Percentiles rank a stretch among this genome's conserved stretches.
Conservation (phyloP, 208 protist species). For the Novymonas esmeraldas region DNA sequence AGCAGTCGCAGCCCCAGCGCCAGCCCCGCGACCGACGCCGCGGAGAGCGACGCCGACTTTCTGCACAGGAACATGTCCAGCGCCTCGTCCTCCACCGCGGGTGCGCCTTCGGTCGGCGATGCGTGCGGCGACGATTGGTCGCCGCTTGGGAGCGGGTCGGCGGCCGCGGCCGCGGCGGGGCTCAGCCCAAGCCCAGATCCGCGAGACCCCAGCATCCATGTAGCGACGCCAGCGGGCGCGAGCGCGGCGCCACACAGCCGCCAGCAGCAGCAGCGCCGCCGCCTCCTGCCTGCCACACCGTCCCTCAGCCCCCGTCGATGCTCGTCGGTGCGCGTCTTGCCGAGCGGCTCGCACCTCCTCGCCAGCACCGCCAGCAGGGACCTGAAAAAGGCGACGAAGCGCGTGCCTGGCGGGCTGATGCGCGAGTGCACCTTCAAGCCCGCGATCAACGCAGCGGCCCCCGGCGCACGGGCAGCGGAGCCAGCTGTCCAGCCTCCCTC, state of each 20-base stretch:
- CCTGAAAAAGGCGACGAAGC: slow-evolving; percentile 31
- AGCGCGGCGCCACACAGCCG: slow-evolving; percentile 6
- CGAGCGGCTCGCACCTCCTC: slow-evolving; percentile 33
- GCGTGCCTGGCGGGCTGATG: slow-evolving; percentile 43
- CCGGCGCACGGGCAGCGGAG: neutral
- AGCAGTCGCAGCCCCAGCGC: neutral
- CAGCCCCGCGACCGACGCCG: neutral
- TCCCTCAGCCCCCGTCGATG: neutral
- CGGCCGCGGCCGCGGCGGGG: slow-evolving; percentile 5
- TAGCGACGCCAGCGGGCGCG: neutral
- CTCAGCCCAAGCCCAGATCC: slow-evolving; percentile 27
- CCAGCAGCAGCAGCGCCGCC: slow-evolving; percentile 1
- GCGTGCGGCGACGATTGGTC: neutral
- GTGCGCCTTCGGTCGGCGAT: neutral
- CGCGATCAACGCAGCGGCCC: slow-evolving; percentile 46
- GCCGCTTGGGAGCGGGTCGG: neutral
- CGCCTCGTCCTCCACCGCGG: neutral
- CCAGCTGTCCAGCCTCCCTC: slow-evolving; percentile 3
- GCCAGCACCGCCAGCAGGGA: slow-evolving; percentile 22
- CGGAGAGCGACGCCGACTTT: slow-evolving; percentile 16
- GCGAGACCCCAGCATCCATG: neutral
- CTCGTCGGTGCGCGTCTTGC: slow-evolving; percentile 13
- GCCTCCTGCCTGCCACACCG: neutral
- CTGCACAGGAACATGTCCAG: slow-evolving; percentile 20
- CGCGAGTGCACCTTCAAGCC: slow-evolving; percentile 62